Conservation (phyloP, 352 stramenopile genomes). For the Pythium monospermum region DNA sequence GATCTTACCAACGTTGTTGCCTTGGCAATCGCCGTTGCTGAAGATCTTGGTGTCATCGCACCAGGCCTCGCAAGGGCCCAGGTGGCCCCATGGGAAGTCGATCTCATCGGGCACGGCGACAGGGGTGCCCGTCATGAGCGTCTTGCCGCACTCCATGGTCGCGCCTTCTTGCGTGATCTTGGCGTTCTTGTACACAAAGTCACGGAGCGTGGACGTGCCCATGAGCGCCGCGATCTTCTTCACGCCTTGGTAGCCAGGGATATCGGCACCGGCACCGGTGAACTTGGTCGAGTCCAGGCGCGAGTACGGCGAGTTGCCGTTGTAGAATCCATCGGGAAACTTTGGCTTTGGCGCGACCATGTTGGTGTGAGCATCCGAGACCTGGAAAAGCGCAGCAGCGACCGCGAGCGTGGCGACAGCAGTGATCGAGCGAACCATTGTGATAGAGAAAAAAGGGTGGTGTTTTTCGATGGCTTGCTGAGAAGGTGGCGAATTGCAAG, state of each 20-base stretch:
- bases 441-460: background rate
- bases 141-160: constrained; percentile 15
- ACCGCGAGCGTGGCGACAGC: constrained; percentile 10
- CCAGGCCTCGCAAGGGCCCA: constrained; percentile 17
- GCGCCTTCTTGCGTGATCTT: constrained; percentile 4
- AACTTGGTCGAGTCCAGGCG: constrained; percentile 10
- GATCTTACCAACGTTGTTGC: constrained; percentile 13
- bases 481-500: constrained; percentile 7
- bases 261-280: background rate
- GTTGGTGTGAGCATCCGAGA: constrained; percentile 13
- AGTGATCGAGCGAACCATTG: constrained; percentile 17
- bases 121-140: constrained; percentile 1
- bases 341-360: constrained; percentile 6
- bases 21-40: constrained; percentile 12
- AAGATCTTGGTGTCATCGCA: constrained; percentile 16
- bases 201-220: background rate
- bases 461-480: background rate
- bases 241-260: constrained; percentile 12
- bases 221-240: constrained; percentile 5
- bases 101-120: constrained; percentile 3
- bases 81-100: constrained; percentile 17
- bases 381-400: constrained; percentile 1
- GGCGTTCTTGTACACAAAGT: constrained; percentile 11
- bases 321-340: constrained; percentile 12
- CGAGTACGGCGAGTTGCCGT: constrained; percentile 9